Evolutionary conservation across 495 filamentous ascomycete genomes (phyloP).

Genomic region (Penicillium alfredii): DNA sequence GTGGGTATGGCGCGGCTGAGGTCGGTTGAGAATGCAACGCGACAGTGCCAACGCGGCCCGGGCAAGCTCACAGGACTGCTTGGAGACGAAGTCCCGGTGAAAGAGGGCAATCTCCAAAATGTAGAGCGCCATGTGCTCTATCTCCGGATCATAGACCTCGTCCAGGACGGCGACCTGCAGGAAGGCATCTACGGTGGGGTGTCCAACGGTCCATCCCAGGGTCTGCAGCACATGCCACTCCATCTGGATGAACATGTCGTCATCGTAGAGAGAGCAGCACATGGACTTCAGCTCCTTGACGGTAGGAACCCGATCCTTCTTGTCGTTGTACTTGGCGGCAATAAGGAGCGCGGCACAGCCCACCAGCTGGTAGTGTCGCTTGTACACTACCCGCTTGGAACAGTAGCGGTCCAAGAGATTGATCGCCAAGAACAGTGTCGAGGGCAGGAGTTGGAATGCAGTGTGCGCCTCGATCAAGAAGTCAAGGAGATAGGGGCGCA

Average conservation of each 20-base stretch:
- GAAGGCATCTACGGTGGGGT: constrained; percentile 92
- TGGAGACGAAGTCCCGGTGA: constrained; percentile 92
- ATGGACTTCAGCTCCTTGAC: constrained; percentile 96
- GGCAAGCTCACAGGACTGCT: constrained; percentile 83
- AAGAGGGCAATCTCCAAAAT: constrained; percentile 91
- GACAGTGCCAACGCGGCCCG: constrained; percentile 79
- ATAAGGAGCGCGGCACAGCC: constrained; percentile 95
- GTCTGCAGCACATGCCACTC: constrained; percentile 99
- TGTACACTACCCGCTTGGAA: constrained; percentile 97
- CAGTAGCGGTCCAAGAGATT: constrained; percentile 98
- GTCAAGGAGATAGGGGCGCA: constrained; percentile 96
- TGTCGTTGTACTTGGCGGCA: constrained; percentile 96
- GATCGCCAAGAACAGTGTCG: constrained; percentile 91
- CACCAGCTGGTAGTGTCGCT: constrained; percentile 97
- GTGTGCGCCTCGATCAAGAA: constrained; percentile 97
- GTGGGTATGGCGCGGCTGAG: constrained; percentile 64
- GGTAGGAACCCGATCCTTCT: constrained; percentile 93
- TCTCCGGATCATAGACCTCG: constrained; percentile 63
- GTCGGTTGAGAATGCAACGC: constrained; percentile 75
- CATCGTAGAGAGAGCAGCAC: constrained; percentile 97
- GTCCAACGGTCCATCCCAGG: constrained; percentile 92
- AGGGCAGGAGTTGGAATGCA: constrained; percentile 87
- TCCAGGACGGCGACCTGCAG: constrained; percentile 69
- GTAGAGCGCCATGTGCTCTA: constrained; percentile 91
- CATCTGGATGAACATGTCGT: constrained; percentile 99